Conservation (phyloP, 2,329 filamentous ascomycete genomes). For the Fusarium caatingaense region DNA sequence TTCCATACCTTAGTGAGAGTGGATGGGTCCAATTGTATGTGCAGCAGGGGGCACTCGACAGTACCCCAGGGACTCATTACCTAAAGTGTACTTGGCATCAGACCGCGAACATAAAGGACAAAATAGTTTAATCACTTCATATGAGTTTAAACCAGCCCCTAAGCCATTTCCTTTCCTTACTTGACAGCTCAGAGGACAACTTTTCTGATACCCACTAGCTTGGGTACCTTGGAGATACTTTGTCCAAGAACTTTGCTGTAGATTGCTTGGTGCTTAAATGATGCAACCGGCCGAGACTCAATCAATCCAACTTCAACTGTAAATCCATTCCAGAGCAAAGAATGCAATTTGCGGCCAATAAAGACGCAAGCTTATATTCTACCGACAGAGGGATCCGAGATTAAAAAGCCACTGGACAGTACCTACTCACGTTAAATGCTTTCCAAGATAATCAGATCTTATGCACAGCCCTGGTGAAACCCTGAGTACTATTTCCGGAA, state of each 20-base stretch:
- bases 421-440: not conserved
- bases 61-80: not conserved
- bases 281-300: conserved; percentile 37
- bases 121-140: not conserved
- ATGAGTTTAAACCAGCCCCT: not conserved
- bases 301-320: conserved; percentile 11
- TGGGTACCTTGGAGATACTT: conserved; percentile 2
- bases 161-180: not conserved
- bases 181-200: not conserved
- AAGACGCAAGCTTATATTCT: not conserved
- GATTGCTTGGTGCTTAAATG: conserved; percentile 14
- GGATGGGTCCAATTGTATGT: not conserved
- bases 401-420: not conserved
- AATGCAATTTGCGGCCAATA: not conserved
- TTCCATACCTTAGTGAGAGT: not conserved
- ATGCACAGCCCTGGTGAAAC: not conserved
- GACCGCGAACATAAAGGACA: not conserved
- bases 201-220: not conserved
- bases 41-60: not conserved
- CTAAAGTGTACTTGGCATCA: conserved; percentile 3
- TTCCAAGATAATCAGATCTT: not conserved
- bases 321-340: conserved; percentile 27
- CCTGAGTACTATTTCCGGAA: not conserved
- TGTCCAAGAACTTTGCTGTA: conserved; percentile 6
- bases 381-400: not conserved